These are phyloP conservation scores for Sporothrix brunneoviolacea DNA, from an alignment of 2,329 filamentous ascomycete species.

Conservation along the genomic window DNA sequence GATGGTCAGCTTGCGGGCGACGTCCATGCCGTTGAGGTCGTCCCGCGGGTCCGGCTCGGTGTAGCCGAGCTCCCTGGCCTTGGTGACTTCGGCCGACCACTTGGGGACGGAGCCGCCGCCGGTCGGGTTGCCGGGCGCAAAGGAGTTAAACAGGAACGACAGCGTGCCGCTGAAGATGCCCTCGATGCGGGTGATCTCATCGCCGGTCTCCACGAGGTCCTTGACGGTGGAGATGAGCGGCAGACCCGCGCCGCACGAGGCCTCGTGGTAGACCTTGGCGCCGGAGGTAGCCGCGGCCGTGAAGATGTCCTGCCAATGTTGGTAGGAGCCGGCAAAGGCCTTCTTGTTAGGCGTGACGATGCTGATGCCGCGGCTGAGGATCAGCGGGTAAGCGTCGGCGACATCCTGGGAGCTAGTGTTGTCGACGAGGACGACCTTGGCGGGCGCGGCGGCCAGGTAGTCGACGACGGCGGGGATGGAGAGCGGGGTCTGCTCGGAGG, in stretches of 20 bases:
- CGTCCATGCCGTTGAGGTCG: slow-evolving; percentile 80
- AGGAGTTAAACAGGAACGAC: slow-evolving; percentile 97
- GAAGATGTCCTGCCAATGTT: slow-evolving; percentile 86
- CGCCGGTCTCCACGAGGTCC: slow-evolving; percentile 90
- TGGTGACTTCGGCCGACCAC: slow-evolving; percentile 87
- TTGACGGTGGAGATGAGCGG: slow-evolving; percentile 90
- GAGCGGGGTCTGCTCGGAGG: slow-evolving; percentile 59
- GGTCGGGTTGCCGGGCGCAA: slow-evolving; percentile 71
- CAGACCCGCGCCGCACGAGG: slow-evolving; percentile 85
- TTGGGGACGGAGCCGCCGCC: slow-evolving; percentile 69
- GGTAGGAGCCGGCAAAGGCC: slow-evolving; percentile 76
- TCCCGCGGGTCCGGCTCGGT: slow-evolving; percentile 83
- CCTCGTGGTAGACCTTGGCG: slow-evolving; percentile 90
- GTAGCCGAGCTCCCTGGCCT: slow-evolving; percentile 89
- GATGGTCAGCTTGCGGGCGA: slow-evolving; percentile 95
- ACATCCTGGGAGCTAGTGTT: slow-evolving; percentile 90
- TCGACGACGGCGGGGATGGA: slow-evolving; percentile 64
- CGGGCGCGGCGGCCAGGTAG: slow-evolving; percentile 71
- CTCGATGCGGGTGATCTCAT: slow-evolving; percentile 86
- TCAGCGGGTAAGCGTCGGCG: slow-evolving; percentile 73
- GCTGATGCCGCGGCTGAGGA: slow-evolving; percentile 75
- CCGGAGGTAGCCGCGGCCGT: slow-evolving; percentile 60
- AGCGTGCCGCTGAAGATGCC: slow-evolving; percentile 97
- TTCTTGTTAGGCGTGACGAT: slow-evolving; percentile 99
- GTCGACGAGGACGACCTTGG: slow-evolving; percentile 79